Evolutionary conservation across 768 basidiomycete genomes (phyloP).

Genomic region (Suillus discolor): DNA sequence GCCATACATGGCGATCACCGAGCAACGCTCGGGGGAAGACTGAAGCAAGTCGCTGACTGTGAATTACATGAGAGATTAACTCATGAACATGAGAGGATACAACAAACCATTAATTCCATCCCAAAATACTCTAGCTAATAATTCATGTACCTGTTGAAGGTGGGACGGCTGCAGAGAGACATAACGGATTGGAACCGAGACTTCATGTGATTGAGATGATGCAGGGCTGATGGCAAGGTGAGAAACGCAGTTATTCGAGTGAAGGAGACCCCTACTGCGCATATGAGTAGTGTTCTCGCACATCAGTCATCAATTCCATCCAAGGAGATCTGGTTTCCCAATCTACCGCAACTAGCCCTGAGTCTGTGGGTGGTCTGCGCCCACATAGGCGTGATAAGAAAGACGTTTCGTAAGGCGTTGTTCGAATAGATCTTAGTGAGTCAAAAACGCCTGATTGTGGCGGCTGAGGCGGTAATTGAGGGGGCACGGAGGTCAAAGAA

Average conservation of each 20-base stretch:
- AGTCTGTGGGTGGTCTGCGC: slow-evolving; percentile 21
- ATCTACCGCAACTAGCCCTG: slow-evolving; percentile 57
- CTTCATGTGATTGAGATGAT: slow-evolving; percentile 45
- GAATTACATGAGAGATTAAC: slow-evolving; percentile 4
- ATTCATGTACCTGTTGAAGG: slow-evolving; percentile 70
- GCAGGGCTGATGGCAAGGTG: slow-evolving; percentile 49
- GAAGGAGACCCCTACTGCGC: slow-evolving; percentile 51
- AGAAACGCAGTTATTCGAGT: slow-evolving; percentile 2
- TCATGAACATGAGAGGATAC: slow-evolving; percentile 8
- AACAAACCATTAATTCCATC: slow-evolving; percentile 68
- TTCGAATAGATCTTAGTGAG: slow-evolving; percentile 55
- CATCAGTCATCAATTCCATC: slow-evolving; percentile 75
- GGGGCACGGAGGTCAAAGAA: slow-evolving; percentile 30
- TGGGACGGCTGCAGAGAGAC: slow-evolving; percentile 59
- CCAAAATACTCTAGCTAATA: slow-evolving; percentile 74
- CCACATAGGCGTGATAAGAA: slow-evolving; percentile 69
- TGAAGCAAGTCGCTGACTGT: slow-evolving; percentile 72
- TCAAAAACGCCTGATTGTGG: slow-evolving; percentile 43
- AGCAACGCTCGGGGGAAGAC: slow-evolving; percentile 69
- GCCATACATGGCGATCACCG: slow-evolving; percentile 75
- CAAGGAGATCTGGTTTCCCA: slow-evolving; percentile 75
- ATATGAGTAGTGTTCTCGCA: slow-evolving; percentile 63
- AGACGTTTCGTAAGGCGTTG: slow-evolving; percentile 66
- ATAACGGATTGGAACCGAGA: slow-evolving; percentile 61
- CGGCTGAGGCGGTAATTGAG: slow-evolving; percentile 27